A percentile compares a stretch with the other conserved stretches of the same genome.
Evolutionary conservation across 73 alveolate species (phyloP).

Genomic region (Stentor roeselii): DNA sequence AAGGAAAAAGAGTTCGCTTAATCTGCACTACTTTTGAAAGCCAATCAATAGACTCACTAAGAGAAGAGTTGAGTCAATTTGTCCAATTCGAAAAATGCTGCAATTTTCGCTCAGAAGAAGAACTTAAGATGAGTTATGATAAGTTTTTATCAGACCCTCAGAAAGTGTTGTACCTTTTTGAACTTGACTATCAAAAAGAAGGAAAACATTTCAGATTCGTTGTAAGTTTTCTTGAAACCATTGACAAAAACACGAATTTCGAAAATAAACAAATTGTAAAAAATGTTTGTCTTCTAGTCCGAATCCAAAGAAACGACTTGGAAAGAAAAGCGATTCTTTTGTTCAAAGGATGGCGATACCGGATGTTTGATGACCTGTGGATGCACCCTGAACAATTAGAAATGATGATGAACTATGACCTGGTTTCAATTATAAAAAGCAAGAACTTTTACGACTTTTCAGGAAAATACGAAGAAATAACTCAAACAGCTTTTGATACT

Average conservation of each 20-base stretch:
- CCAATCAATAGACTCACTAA: too few relatives aligned
- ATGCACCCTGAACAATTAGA: not conserved
- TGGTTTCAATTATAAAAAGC: not conserved
- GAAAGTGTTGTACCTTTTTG: not conserved
- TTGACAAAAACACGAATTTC: not conserved
- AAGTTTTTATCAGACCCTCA: not conserved
- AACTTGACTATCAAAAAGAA: not conserved
- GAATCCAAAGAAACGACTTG: not conserved
- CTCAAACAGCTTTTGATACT: not conserved
- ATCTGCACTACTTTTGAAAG: too few relatives aligned
- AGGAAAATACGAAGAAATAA: not conserved
- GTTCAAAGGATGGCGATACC: not conserved
- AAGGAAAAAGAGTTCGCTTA: too few relatives aligned
- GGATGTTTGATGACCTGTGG: slow-evolving; percentile 3
- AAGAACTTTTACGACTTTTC: not conserved
- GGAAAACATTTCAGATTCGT: not conserved
- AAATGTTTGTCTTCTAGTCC: not conserved
- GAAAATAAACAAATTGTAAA: not conserved
- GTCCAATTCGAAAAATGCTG: not conserved
- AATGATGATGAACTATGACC: not conserved
- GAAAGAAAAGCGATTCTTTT: not conserved
- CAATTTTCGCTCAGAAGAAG: not conserved
- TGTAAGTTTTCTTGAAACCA: not conserved
- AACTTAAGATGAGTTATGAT: not conserved
- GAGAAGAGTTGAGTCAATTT: too few relatives aligned